phyloP scores from a whole-genome alignment of 768 basidiomycete genomes.

The Dentipellis sp. region DNA sequence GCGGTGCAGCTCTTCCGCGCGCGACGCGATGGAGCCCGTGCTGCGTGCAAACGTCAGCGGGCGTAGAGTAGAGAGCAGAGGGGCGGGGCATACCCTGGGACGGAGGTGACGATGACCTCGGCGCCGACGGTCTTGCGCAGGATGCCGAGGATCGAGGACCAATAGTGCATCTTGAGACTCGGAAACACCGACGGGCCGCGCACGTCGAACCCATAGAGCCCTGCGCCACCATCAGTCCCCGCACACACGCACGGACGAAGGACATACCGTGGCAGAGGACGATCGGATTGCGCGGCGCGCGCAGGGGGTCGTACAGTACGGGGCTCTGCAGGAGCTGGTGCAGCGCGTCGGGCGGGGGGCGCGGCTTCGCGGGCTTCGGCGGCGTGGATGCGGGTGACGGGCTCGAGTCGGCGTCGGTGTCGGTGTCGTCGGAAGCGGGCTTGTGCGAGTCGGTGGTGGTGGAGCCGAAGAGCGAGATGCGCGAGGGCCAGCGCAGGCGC shows the following conservation, averaged over 20 bases:
- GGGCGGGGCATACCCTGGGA: constrained; percentile 93
- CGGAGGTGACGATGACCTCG: constrained; percentile 92
- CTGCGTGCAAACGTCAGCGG: too few species aligned
- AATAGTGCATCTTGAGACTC: constrained; percentile 83
- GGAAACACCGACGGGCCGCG: constrained; percentile 79
- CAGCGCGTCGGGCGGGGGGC: constrained; percentile 34
- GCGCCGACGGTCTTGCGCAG: constrained; percentile 77
- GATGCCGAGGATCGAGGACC: constrained; percentile 80
- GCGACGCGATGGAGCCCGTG: constrained; percentile 81
- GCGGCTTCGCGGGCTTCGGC: not conserved
- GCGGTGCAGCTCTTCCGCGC: constrained; percentile 67
- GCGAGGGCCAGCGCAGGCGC: constrained; percentile 8
- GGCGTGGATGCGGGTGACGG: not conserved
- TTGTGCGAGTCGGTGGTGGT: not conserved
- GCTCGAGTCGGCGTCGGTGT: not conserved
- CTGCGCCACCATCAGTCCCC: constrained; percentile 28
- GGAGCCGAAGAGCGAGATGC: not conserved
- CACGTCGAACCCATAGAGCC: constrained; percentile 92
- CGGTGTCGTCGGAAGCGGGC: not conserved
- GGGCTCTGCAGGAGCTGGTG: constrained; percentile 72
- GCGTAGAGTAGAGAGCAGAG: too few species aligned
- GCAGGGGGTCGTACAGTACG: constrained; percentile 64
- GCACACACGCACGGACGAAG: not conserved
- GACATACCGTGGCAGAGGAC: constrained; percentile 89
- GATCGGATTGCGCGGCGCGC: constrained; percentile 80